phyloP scores from a whole-genome alignment of 2,329 filamentous ascomycete genomes.

The Simplicillium aogashimaense region DNA sequence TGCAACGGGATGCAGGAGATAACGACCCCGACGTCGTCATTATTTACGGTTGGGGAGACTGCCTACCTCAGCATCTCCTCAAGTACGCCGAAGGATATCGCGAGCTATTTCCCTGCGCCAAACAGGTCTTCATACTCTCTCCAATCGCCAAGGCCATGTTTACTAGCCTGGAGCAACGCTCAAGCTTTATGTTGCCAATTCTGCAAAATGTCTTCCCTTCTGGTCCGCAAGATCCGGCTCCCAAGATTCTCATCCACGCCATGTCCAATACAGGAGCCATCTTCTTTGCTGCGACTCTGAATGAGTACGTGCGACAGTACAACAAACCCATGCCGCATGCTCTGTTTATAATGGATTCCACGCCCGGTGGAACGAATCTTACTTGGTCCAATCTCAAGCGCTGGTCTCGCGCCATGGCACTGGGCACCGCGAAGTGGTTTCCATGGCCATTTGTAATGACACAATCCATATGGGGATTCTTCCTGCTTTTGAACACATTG shows the following conservation, averaged over 20 bases:
- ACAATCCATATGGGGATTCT: constrained; percentile 33
- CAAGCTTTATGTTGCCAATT: constrained; percentile 33
- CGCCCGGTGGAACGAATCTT: constrained; percentile 36
- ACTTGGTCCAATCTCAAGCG: constrained; percentile 30
- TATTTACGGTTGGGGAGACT: constrained; percentile 50
- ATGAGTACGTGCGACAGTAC: constrained; percentile 31
- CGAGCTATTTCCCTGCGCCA: constrained; percentile 36
- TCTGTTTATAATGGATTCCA: constrained; percentile 41
- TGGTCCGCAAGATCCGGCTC: constrained; percentile 8
- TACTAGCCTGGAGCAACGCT: constrained; percentile 30
- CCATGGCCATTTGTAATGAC: constrained; percentile 40
- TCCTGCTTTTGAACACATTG: constrained; percentile 26
- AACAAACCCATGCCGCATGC: constrained; percentile 32
- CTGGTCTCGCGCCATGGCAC: constrained; percentile 43
- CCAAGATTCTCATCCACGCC: constrained; percentile 35
- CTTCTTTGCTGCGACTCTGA: constrained; percentile 37
- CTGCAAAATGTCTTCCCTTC: constrained; percentile 25
- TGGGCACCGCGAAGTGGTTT: constrained; percentile 35
- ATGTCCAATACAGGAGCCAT: constrained; percentile 52
- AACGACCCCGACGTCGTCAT: constrained; percentile 34
- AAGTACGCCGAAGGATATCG: constrained; percentile 46
- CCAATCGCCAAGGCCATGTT: constrained; percentile 37
- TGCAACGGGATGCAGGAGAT: constrained; percentile 9
- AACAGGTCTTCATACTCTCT: constrained; percentile 40
- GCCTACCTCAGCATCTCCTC: constrained; percentile 39